phyloP scores from a whole-genome alignment of 2,329 filamentous ascomycete genomes.

The Fonsecaea pugnacius region DNA sequence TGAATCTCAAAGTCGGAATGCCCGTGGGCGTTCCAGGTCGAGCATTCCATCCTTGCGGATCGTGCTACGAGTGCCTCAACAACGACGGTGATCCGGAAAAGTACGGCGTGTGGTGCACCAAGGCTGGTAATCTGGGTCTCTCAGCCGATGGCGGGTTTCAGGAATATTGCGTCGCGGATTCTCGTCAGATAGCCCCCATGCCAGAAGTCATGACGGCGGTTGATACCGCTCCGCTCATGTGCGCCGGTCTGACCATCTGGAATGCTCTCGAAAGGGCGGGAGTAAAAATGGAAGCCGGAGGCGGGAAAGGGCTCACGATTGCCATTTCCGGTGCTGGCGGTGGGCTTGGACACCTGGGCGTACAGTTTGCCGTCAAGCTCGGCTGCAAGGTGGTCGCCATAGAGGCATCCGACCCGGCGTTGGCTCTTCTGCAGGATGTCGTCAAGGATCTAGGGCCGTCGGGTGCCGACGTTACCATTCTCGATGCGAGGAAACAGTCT shows the following conservation, averaged over 20 bases:
- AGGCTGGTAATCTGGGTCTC: conserved; percentile 23
- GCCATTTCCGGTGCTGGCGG: conserved; percentile 44
- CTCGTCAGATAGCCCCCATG: conserved; percentile 33
- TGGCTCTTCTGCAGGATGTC: conserved; percentile 38
- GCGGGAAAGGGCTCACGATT: conserved; percentile 35
- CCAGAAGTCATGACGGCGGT: conserved; percentile 43
- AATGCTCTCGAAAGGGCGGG: conserved; percentile 44
- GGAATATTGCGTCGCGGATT: conserved; percentile 37
- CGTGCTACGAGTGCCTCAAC: conserved; percentile 37
- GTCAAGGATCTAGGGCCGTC: conserved; percentile 8
- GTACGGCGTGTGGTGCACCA: conserved; percentile 22
- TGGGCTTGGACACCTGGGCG: conserved; percentile 40
- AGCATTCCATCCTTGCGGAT: conserved; percentile 18
- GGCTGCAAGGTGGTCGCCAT: conserved; percentile 44
- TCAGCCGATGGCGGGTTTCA: conserved; percentile 31
- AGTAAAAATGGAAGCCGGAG: conserved; percentile 9
- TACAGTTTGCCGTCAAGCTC: conserved; percentile 41
- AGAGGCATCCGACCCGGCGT: conserved; percentile 38
- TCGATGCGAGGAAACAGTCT: conserved; percentile 44
- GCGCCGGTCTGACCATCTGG: conserved; percentile 49
- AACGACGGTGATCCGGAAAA: conserved; percentile 35
- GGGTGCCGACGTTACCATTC: conserved; percentile 40
- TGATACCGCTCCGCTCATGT: conserved; percentile 49
- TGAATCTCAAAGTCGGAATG: conserved; percentile 9
- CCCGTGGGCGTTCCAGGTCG: conserved; percentile 22